These are phyloP conservation scores for Chaetothyriales sp. DNA, from an alignment of 2,329 filamentous ascomycete genomes.

Conservation along the genomic window DNA sequence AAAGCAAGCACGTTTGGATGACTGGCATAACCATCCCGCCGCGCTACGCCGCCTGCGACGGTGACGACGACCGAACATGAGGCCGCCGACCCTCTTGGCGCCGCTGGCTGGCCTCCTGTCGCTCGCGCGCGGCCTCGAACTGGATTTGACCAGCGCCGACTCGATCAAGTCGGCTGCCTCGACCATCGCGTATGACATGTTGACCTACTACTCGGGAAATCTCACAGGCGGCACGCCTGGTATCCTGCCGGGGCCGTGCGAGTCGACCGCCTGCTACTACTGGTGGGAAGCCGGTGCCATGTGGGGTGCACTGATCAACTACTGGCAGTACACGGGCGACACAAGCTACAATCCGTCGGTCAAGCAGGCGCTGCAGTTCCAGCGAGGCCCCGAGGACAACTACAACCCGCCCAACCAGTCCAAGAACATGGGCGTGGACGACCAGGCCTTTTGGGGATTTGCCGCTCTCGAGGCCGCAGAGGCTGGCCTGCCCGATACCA, in stretches of 20 bases:
- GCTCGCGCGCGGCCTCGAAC: constrained; percentile 5
- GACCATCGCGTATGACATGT: constrained; percentile 22
- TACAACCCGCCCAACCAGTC: constrained; percentile 32
- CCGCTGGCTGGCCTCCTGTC: constrained; percentile 15
- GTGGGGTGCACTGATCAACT: constrained; percentile 27
- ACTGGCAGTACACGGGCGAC: constrained; percentile 31
- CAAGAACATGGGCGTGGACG: constrained; percentile 24
- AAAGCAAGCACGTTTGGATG: background rate
- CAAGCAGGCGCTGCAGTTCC: constrained; percentile 26
- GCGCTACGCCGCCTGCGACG: background rate
- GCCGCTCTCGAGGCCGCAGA: constrained; percentile 27
- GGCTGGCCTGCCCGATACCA: constrained; percentile 24
- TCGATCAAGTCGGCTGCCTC: constrained; percentile 24
- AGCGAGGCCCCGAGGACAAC: constrained; percentile 26
- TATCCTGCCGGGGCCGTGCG: constrained; percentile 21
- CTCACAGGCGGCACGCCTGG: constrained; percentile 21
- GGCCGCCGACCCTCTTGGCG: constrained; percentile 1
- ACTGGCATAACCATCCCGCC: background rate
- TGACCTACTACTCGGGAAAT: constrained; percentile 25
- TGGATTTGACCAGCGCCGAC: constrained; percentile 17
- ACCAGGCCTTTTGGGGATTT: constrained; percentile 26
- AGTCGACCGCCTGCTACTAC: constrained; percentile 19
- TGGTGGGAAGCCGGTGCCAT: constrained; percentile 28
- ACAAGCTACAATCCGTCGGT: constrained; percentile 28
- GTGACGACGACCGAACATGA: background rate